A percentile compares a stretch with the other conserved stretches of the same genome.
Evolutionary conservation across 2,329 filamentous ascomycete species (phyloP).

Genomic region (Ophiocordyceps camponoti-floridani): DNA sequence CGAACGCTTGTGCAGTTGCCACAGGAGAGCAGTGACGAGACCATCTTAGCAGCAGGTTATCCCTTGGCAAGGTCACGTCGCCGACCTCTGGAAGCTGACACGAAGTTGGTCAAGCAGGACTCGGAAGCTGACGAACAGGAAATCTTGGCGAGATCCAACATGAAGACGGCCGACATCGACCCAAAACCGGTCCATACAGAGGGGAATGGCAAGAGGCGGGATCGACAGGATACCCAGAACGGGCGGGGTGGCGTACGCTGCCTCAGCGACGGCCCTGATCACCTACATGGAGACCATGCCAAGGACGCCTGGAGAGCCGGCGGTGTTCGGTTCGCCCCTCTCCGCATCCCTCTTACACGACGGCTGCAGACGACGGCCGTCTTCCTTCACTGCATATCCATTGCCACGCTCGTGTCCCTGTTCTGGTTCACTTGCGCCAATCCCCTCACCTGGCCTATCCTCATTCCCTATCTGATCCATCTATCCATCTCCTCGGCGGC

Average conservation of each 20-base stretch:
- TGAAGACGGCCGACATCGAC: not conserved
- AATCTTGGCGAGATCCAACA: not conserved
- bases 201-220: not conserved
- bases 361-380: slow-evolving; percentile 66
- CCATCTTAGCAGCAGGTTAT: not conserved
- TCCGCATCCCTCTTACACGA: slow-evolving; percentile 52
- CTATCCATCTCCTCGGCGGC: slow-evolving; percentile 64
- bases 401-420: slow-evolving; percentile 50
- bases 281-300: slow-evolving; percentile 5
- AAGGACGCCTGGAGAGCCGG: slow-evolving; percentile 17
- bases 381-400: slow-evolving; percentile 53
- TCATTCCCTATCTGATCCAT: slow-evolving; percentile 64
- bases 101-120: not conserved
- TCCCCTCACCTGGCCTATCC: slow-evolving; percentile 73
- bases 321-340: slow-evolving; percentile 68
- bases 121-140: not conserved
- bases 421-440: slow-evolving; percentile 90
- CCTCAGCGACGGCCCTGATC: too few relatives aligned
- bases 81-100: not conserved
- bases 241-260: not conserved
- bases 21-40: not conserved
- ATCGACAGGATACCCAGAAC: not conserved
- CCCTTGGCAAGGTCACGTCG: not conserved
- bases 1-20: not conserved
- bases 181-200: not conserved